Percentiles rank a stretch among this genome's conserved stretches.
Evolutionary conservation across 306 rosid species (phyloP).

Genomic region (Psophocarpus tetragonolobus): DNA sequence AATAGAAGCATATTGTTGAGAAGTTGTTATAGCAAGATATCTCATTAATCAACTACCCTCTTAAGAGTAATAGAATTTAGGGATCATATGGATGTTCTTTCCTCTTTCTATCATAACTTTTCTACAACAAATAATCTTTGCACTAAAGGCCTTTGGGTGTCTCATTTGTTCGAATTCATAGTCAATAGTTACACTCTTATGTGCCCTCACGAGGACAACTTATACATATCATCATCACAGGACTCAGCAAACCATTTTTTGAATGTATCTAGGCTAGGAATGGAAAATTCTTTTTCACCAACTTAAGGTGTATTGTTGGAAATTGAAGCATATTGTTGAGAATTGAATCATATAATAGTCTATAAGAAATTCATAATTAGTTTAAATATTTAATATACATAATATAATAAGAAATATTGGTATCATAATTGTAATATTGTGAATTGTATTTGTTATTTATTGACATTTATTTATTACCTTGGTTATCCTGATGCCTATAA

Average conservation of each 20-base stretch:
- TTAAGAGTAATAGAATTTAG: neutral
- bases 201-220: too few species aligned
- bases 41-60: neutral
- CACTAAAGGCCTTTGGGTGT: neutral
- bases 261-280: too few species aligned
- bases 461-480: too few species aligned
- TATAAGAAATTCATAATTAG: neutral
- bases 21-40: too few species aligned
- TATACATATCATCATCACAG: too few species aligned
- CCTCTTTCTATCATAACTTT: neutral
- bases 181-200: too few species aligned
- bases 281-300: neutral
- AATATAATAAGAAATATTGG: neutral
- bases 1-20: too few species aligned
- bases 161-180: neutral
- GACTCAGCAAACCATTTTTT: too few species aligned
- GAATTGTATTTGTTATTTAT: neutral
- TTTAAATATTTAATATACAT: too few species aligned
- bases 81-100: too few species aligned
- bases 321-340: neutral
- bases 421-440: too few species aligned
- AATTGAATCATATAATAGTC: neutral
- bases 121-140: neutral
- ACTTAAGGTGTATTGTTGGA: neutral
- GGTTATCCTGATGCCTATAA: neutral